Conservation (phyloP, 768 basidiomycete species). For the Tremella yokohamensis region DNA sequence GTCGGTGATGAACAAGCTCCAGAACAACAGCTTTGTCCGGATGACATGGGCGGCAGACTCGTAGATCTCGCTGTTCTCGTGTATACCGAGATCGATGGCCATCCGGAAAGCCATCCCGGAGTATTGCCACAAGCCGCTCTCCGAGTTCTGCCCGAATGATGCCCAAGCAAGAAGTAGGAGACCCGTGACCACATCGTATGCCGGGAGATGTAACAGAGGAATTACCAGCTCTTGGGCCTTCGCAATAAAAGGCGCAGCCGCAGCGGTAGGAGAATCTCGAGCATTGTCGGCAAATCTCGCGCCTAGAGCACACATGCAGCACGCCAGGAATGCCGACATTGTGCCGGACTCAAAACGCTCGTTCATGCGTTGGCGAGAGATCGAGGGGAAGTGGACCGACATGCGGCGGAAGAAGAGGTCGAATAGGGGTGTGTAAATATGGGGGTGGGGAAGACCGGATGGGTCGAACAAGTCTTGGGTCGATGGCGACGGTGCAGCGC, state of each 20-base stretch:
- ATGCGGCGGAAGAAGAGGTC: conserved; percentile 39
- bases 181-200: conserved; percentile 42
- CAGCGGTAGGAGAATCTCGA: conserved; percentile 25
- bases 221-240: conserved; percentile 46
- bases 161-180: conserved; percentile 45
- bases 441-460: conserved; percentile 39
- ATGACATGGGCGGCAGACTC: conserved; percentile 44
- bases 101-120: conserved; percentile 46
- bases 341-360: conserved; percentile 44
- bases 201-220: conserved; percentile 45
- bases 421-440: conserved; percentile 40
- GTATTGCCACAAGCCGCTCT: conserved; percentile 46
- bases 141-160: conserved; percentile 44
- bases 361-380: conserved; percentile 26
- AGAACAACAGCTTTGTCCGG: conserved; percentile 43
- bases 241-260: conserved; percentile 45
- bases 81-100: conserved; percentile 45
- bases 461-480: conserved; percentile 34
- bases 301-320: conserved; percentile 42
- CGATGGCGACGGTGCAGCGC: not conserved
- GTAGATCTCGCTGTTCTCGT: conserved; percentile 45
- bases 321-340: conserved; percentile 45
- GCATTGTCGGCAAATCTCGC: conserved; percentile 28
- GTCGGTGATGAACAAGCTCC: conserved; percentile 47
- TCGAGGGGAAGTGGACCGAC: conserved; percentile 46